Conservation (phyloP, 192 early-diverging fungal species). For the Backusella parvicylindrica region DNA sequence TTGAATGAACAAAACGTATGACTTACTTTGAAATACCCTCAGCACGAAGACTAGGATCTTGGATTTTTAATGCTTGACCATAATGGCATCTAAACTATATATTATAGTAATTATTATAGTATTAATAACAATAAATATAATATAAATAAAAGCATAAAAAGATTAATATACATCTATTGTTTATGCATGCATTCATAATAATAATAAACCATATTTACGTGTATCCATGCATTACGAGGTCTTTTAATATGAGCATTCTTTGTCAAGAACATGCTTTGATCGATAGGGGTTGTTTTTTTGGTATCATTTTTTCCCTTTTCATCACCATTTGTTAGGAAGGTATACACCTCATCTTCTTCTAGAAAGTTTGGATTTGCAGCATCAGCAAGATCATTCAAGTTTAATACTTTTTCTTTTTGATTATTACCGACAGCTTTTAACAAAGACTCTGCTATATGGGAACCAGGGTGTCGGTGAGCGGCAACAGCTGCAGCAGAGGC, state of each 20-base stretch:
- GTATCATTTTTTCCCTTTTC: neutral
- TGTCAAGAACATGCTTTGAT: conserved; percentile 31
- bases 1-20: neutral
- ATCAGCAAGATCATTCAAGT: neutral
- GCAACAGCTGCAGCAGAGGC: conserved; percentile 19
- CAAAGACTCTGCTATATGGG: conserved; percentile 1
- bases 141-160: neutral
- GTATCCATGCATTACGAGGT: conserved; percentile 38
- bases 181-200: neutral
- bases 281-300: neutral
- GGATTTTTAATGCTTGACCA: conserved; percentile 35
- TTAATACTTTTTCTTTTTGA: neutral
- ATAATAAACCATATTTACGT: conserved; percentile 19
- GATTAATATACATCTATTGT: neutral
- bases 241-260: conserved; percentile 40
- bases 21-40: conserved; percentile 40
- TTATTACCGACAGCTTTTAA: neutral
- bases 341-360: neutral
- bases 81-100: conserved; percentile 38
- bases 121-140: neutral
- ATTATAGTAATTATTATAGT: neutral
- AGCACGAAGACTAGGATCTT: conserved; percentile 35
- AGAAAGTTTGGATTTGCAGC: neutral
- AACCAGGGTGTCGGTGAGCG: neutral
- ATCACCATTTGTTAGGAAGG: neutral